Evolutionary conservation across 495 filamentous ascomycete genomes (phyloP), one percentile per base, ranked within the genome.

Genomic region (Tuber microsphaerosporum): DNA sequence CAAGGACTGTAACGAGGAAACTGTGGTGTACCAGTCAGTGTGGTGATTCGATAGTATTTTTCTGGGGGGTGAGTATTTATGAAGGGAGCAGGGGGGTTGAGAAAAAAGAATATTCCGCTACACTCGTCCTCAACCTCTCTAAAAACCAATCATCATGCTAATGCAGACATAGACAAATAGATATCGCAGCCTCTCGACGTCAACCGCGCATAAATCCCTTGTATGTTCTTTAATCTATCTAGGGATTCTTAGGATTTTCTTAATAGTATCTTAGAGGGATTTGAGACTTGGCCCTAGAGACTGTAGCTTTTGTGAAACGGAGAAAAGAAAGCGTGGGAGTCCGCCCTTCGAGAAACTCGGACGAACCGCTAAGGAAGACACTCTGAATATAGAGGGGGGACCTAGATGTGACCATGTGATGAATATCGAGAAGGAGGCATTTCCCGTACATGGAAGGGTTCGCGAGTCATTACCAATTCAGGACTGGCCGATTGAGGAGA

Each of bases 321-420:
- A 22, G 14, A 61, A 61, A 61, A 31, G 51, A 31, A 61, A 61
- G 51, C 2, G 1, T 8, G 1, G 51, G 26, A 31, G 51, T 61
- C 51, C 51, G n/a, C 51, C 51, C 51, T 61, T 61, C 51, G 51
- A 61, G 51, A 61, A 61, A 31, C 51, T 61, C 51, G n/a, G n/a
- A 31, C 51, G 51, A 61, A 61, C 51, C n/a, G 51, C 51, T 37
- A 31, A 12, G 51, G 51, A 31, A 31, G 51, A 61, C n/a, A 31
- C n/a, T 31, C 14, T 2, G n/a, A 61, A 61, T 61, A 51, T 61
- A 61, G 51, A 61, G 51, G 51, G 51, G 51, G 51, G n/a, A 31
- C n/a, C 10, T 31, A 16, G 51, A 10, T 61, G n/a, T 61, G 51
- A 0, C 51, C 51, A 61, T 61, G 51, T 61, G 51, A 61, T 31